Evolutionary conservation across 1,284 basidiomycete genomes (phyloP), one percentile per base, ranked within the genome.

Genomic region (Fomitopsis betulina): DNA sequence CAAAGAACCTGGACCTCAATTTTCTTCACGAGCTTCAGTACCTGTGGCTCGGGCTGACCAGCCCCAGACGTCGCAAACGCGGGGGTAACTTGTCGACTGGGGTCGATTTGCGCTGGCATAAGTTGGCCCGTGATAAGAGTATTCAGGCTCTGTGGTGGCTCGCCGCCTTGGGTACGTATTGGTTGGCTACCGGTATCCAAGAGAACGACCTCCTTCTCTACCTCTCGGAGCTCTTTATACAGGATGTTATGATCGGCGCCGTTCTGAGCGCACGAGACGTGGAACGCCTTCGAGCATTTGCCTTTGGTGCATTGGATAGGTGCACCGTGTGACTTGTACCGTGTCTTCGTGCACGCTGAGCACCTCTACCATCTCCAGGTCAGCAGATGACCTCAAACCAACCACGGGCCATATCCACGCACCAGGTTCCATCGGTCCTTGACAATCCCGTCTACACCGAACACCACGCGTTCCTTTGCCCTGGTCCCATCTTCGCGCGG

Each of bases 271-370:
- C 96, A 99, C 2, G 88, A 91, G 30, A 97, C 88, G 70, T 99
- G 96, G 73, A 93, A 97, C 0, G 96, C 93, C 66, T 92, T 93
- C 1, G 91, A 81, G 69, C 96, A 97, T 74, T 93, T 95, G 59
- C 93, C 93, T 71, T 93, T 93, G 10, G 93, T 93, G 70, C 95
- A 98, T 68, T 98, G 95, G 32, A 97, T 87, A 58, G 95, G 95
- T 4, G 93, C 93, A 5, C 96, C 96, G 61, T 94, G 89, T 8
- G 77, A 79, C 63, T 89, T 91, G 17, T 81, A 73, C 37, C 79
- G 79, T 27, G 76, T 79, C 68, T 87, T 91, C 30, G 80, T 79
- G 70, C 96, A 98, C 5, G 86, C 82, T 12, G 85, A 81, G 70
- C 96, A 98, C 87, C 95, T 96, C 93, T 96, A 66, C 15, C 45